Base-by-base conservation (phyloP, 768 basidiomycete genomes). In the Leccinum subtestaceum region DNA sequence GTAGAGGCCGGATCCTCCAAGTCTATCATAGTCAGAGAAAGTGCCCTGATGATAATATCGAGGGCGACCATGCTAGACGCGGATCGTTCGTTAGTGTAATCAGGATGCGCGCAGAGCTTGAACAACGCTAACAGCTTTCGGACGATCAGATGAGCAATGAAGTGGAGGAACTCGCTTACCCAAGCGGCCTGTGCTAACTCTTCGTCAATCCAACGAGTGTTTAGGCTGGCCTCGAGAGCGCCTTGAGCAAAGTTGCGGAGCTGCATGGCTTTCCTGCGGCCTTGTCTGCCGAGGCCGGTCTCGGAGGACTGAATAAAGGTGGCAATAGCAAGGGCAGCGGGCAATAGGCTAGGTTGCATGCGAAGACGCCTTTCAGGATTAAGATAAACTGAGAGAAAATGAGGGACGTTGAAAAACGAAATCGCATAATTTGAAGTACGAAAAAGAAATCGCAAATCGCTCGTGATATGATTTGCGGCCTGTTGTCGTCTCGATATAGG, bases 151-250 rank as follows among this genome's bases (percentile, higher is more conserved):
- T 52, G 23, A 60, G 52, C 8, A 56, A 43, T 23, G 8, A 60
- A 55, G 25, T 9, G 54, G 53, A 21, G 40, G 36, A 32, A 51
- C 2, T 1, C n/a, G 62, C 82, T 63, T 69, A 89, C 89, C 86
- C 86, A 91, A 56, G 87, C 85, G 38, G 88, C 86, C 72, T 91
- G 86, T 12, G 84, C 87, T 7, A 91, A 78, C 32, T 82, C 84
- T 65, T 88, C 85, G 62, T 91, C 88, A 13, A 91, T 78, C 84
- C 86, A 88, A 17, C 84, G 81, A 47, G 85, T 81, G 66, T 82
- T 86, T 58, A 88, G 72, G 66, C 88, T 90, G 23, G 85, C 85
- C 60, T 91, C 87, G 62, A 91, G 72, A 11, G 86, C 82, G 52
- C 80, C 77, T 68, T 88, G 88, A 34, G 89, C 89, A 65, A 86